Percentiles rank a stretch among this genome's conserved stretches.
These are phyloP conservation scores for Poterioochromonas sp. DNA, from an alignment of 352 stramenopile species.

Conservation along the genomic window DNA sequence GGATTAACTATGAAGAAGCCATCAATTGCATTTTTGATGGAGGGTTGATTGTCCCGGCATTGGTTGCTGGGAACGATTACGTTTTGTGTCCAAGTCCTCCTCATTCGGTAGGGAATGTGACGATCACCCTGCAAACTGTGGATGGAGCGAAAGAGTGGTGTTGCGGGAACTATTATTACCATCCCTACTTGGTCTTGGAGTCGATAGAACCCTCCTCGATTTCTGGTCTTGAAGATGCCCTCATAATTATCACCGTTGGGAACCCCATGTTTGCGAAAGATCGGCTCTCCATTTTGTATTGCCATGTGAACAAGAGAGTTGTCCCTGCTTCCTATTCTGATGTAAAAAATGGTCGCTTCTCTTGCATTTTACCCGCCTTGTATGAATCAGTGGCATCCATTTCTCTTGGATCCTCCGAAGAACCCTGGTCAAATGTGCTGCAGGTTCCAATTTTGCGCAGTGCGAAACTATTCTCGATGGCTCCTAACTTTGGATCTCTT, in stretches of 20 bases:
- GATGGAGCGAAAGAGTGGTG: neutral
- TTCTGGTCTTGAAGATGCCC: neutral
- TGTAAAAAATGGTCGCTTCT: neutral
- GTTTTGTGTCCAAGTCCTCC: neutral
- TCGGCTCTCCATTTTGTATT: slow-evolving; percentile 6
- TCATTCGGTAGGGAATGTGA: neutral
- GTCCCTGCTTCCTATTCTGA: neutral
- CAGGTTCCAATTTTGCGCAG: neutral
- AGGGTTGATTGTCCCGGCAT: neutral
- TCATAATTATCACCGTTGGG: neutral
- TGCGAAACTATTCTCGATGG: neutral
- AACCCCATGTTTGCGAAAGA: neutral
- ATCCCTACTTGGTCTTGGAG: neutral
- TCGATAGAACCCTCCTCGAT: neutral
- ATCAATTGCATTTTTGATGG: neutral
- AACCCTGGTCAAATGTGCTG: neutral
- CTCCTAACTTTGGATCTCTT: neutral
- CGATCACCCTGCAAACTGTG: neutral
- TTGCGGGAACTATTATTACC: neutral
- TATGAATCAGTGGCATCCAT: neutral
- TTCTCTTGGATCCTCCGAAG: neutral
- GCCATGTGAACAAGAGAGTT: neutral
- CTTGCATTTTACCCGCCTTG: neutral
- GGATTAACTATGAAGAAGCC: neutral
- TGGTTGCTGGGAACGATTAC: neutral